phyloP scores from a whole-genome alignment of 2,329 filamentous ascomycete genomes.

The Ophiostoma ips region DNA sequence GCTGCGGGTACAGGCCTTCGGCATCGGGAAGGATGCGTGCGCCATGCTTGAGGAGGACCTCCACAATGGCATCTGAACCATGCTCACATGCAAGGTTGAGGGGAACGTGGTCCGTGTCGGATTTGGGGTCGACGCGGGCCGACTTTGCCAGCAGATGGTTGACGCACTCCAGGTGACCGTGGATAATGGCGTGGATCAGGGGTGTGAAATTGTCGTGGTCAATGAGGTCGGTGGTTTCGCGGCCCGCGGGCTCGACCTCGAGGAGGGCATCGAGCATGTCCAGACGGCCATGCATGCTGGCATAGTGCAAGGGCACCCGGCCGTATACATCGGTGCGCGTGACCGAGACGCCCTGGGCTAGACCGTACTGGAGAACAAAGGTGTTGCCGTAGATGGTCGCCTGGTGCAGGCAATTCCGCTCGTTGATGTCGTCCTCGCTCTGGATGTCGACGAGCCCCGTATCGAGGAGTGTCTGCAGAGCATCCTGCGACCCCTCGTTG shows the following conservation, averaged over 20 bases:
- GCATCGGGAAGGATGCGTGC: conserved; percentile 84
- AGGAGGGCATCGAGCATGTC: conserved; percentile 69
- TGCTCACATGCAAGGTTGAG: conserved; percentile 92
- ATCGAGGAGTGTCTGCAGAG: conserved; percentile 62
- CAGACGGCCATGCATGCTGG: conserved; percentile 82
- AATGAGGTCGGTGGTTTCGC: conserved; percentile 68
- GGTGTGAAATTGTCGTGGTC: conserved; percentile 98
- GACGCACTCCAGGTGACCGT: conserved; percentile 69
- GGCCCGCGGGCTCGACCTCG: conserved; percentile 44
- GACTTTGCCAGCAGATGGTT: conserved; percentile 60
- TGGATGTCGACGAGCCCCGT: conserved; percentile 79
- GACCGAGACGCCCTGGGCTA: conserved; percentile 64
- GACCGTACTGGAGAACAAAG: conserved; percentile 61
- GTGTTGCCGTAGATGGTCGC: conserved; percentile 85
- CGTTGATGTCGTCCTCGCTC: conserved; percentile 94
- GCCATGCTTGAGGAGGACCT: conserved; percentile 66
- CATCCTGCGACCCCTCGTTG: conserved; percentile 65
- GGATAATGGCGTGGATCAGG: conserved; percentile 86
- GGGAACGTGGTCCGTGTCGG: conserved; percentile 83
- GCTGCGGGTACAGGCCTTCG: conserved; percentile 92
- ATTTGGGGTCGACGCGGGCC: conserved; percentile 73
- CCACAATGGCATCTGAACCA: conserved; percentile 71
- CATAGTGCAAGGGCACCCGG: conserved; percentile 84
- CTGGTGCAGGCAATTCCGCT: conserved; percentile 90
- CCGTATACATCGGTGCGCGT: conserved; percentile 85